Base-by-base conservation (phyloP, 2,329 filamentous ascomycete species). In the Fusarium sterilihyphosum region DNA sequence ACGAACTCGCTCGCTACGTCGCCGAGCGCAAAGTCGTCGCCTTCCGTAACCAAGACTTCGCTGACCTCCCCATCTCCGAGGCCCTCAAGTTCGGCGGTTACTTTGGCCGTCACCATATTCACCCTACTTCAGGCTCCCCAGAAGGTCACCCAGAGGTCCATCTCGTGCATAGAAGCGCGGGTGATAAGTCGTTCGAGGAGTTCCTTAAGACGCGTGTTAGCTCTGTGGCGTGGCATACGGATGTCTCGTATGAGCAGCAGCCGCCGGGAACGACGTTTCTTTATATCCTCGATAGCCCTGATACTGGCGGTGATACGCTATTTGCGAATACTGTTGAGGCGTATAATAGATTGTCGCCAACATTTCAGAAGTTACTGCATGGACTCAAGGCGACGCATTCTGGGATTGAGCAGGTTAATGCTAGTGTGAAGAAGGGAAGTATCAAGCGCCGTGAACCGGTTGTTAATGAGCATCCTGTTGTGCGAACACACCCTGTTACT, bases 181-280 rank as follows among this genome's bases (percentile, higher is more conserved):
- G 81, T 33, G 84, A 85, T 71, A 78, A 73, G 35, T 89, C 56
- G 85, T 89, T 67, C 26, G 84, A 88, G 26, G 85, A 88, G 56
- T 93, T 92, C 82, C 91, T 94, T 74, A 77, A 81, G 66, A 89
- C 90, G 53, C 89, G 93, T 29, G 95, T 93, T 8, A 96, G 92
- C 83, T 93, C 92, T 2, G 91, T 97, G 3, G 94, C 94, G 13
- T 98, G 94, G 94, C 95, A 98, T 84, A 93, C 92, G 0, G 95
- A 98, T 76, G 92, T 97, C 4, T 93, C 93, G 1, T 98, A 97
- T 80, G 95, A 98, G 85, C 85, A 89, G 75, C 95, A 98, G 83
- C 94, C 95, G 4, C 94, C 95, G 0, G 94, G 94, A 37, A 98
- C 94, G 0, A 97, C 95, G 0, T 97, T 98, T 83, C 83, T 98